Base-by-base conservation (phyloP, 352 stramenopile species). In the Globisporangium radiosum region DNA sequence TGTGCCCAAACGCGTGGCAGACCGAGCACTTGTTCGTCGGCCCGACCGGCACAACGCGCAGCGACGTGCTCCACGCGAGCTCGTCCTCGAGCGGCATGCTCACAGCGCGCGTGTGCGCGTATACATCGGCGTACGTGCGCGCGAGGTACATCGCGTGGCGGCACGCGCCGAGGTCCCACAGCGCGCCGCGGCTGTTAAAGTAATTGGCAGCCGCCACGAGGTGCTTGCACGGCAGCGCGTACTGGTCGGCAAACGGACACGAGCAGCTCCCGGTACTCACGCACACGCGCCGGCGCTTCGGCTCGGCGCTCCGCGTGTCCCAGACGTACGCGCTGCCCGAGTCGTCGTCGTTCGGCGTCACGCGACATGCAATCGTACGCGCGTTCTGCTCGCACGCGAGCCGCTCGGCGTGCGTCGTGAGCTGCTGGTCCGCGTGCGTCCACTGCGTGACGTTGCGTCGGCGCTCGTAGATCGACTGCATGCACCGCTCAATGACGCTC, bases 1-100 rank as follows among this genome's bases (percentile, higher is more conserved):
- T 80, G 59, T 80, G 72, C 4, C 70, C 68, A 25, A 71, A 62
- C 19, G 56, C 68, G 56, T 81, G 76, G 65, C 72, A 81, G 8
- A 78, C 56, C 2, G 68, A 81, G 50, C 72, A 81, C 13, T 68
- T 60, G 44, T 81, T 81, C 11, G 63, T 66, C 0, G 58, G 62
- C 2, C 57, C 57, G 1, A 63, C 57, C 7, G 63, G 56, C 58
- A 75, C 72, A 57, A 76, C 70, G 17, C 76, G 67, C 54, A 81
- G 73, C 1, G 70, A 52, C 36, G 64, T 56, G 43, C 74, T 72
- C 45, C 70, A 62, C 25, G 67, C 62, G 9, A 80, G 67, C 48
- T 80, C 72, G 25, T 80, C 72, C n/a, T 80, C 72, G 43, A 80
- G 66, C 7, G 72, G 72, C 44, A 80, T 71, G 51, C 73, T 63